Evolutionary conservation across 2,329 filamentous ascomycete genomes (phyloP), one percentile per base, ranked within the genome.

Genomic region (Ramularia collo-cygni): DNA sequence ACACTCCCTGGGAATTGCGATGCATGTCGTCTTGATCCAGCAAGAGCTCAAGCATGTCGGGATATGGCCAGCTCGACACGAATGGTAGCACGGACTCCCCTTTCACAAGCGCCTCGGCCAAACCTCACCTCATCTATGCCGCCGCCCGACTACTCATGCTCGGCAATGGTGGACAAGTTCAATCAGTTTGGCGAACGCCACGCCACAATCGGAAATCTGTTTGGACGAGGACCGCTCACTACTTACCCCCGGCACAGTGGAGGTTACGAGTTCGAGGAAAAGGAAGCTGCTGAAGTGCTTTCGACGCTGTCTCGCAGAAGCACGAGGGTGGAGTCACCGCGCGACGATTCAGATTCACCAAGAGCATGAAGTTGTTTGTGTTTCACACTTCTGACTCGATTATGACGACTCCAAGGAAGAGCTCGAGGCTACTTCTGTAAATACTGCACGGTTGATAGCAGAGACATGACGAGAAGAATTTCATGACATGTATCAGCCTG

Each of bases 1-100:
- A 40, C 46, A 8, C 39, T 44, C 7, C 54, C 57, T 12, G 57
- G 57, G n/a, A 51, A 44, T 35, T 60, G 57, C 40, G 54, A 52
- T 21, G 46, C 41, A 29, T 60, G 57, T 31, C 50, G 37, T 7
- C 29, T 32, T 13, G 56, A 60, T 28, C 56, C 56, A 14, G 44
- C 28, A 8, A 49, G 53, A 21, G 56, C 53, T 13, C 43, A 47
- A 28, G 51, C 50, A 7, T 58, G 56, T 37, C 40, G 47, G 18
- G 48, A 51, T 29, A 45, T 55, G 42, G 52, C 52, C 19, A 37
- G 17, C 12, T 30, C 38, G n/a, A 39, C 43, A 8, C 39, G 18
- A 18, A 40, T 39, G 33, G 32, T 38, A 30, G 28, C 41, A 24
- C 38, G 36, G 4, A 32, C 21, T 16, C 36, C 32, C 4, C n/a